Evolutionary conservation across 495 filamentous ascomycete genomes (phyloP).

Genomic region (Penicillium silybi): DNA sequence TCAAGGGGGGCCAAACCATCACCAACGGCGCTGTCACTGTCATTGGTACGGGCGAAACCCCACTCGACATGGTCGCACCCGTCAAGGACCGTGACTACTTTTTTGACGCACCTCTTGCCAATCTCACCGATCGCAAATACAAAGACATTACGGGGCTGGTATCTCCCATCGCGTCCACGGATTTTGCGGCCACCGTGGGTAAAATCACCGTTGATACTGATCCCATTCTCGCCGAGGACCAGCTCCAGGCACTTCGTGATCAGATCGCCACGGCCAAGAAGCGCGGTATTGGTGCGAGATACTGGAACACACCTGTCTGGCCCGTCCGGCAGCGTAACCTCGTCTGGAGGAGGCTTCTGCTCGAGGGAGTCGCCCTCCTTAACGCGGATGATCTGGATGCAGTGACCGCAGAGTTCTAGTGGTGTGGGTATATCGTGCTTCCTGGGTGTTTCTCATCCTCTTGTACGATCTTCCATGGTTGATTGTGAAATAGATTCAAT

Average conservation of each 20-base stretch:
- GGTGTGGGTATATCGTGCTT: neutral
- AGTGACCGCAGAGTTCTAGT: slow-evolving; percentile 39
- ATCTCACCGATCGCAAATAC: slow-evolving; percentile 38
- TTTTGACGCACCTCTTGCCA: slow-evolving; percentile 56
- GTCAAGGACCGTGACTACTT: slow-evolving; percentile 54
- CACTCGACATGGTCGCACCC: slow-evolving; percentile 58
- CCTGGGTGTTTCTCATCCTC: neutral
- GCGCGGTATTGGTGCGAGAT: slow-evolving; percentile 62
- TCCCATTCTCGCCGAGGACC: slow-evolving; percentile 38
- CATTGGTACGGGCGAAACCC: slow-evolving; percentile 74
- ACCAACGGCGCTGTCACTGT: slow-evolving; percentile 62
- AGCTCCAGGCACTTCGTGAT: slow-evolving; percentile 53
- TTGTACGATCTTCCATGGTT: neutral
- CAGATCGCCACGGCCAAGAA: slow-evolving; percentile 60
- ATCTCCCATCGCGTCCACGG: slow-evolving; percentile 51
- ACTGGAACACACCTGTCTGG: slow-evolving; percentile 73
- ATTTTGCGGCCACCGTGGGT: slow-evolving; percentile 42
- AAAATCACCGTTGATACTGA: slow-evolving; percentile 28
- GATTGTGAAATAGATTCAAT: neutral
- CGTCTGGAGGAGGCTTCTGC: slow-evolving; percentile 63
- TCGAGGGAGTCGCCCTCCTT: slow-evolving; percentile 66
- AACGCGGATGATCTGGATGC: slow-evolving; percentile 75
- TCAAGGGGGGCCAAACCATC: slow-evolving; percentile 47
- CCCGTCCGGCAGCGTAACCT: slow-evolving; percentile 59
- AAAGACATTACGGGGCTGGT: slow-evolving; percentile 41